Evolutionary conservation across 106 monocot species (phyloP), one percentile per base, ranked within the genome.

Genomic region (Dendrobium huoshanense): DNA sequence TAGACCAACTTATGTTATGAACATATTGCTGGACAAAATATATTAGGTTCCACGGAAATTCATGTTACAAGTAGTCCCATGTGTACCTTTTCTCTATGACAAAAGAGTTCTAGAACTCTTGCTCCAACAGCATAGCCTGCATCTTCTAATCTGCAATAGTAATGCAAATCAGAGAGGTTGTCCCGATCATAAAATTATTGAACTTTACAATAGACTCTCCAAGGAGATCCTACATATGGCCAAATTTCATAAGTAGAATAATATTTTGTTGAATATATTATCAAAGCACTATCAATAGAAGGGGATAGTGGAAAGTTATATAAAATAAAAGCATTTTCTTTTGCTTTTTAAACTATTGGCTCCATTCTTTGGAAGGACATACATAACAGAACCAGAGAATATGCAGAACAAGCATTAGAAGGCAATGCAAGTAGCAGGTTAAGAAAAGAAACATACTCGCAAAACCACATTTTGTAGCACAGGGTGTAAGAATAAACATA

Each of bases 71-170:
- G 47, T 55, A 18, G 29, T 33, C 37, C 16, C 6, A 4, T 61
- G 22, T 42, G 59, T 59, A 94, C 96, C 90, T 91, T 98, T 18
- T 98, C 97, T 80, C 97, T 86, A 81, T 98, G 90, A 77, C 94
- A 98, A 72, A 98, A 90, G 73, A 98, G 97, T 86, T 98, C 97
- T 77, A 98, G 94, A 79, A 95, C 89, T 84, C 94, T 92, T 67
- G 91, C 88, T 82, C 97, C 97, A 82, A 98, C 97, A 78, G 94
- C 92, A 92, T 91, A 95, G 33, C 97, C 97, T 82, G 97, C 97
- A 91, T 94, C 94, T 83, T 98, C 97, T 75, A 95, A 81, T 80
- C 96, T 97, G 86, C 67, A 78, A 74, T 74, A 33, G 20, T n/a
- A 41, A 43, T 33, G 19, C 17, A 41, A 20, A 42, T 74, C 33